Base-by-base conservation (phyloP, 179 eudicot species). In the Beta lomatogona region DNA sequence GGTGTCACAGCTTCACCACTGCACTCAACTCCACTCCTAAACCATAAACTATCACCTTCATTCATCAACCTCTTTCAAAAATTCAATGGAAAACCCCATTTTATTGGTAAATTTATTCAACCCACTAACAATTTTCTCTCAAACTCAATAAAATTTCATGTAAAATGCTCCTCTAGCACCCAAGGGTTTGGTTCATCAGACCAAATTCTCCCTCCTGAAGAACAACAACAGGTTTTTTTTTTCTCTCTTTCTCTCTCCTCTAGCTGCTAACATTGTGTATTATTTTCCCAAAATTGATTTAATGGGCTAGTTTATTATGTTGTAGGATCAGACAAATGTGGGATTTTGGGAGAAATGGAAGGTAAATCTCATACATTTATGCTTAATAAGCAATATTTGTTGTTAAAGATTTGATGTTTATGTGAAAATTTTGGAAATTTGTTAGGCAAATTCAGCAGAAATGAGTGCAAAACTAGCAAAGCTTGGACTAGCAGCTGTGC, bases 281-380 rank as follows among this genome's bases (percentile, higher is more conserved):
- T 65, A 18, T 59, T 58, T 22, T 11, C 6, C 22, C 7, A 11
- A 64, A 53, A 25, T 3, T 73, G 16, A 36, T 11, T 50, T 55
- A 61, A 18, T 8, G 50, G 74, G 45, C 31, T 76, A 25, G 28
- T 79, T 28, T 80, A 14, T 78, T 67, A 73, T 68, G 45, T 52
- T 81, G 10, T 19, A 81, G 90, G 88, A 87, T 75, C 80, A 84
- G 73, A 78, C 68, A 78, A 87, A 70, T 58, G 76, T 64, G 71
- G 86, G 88, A 46, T 78, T 90, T 65, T 90, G 89, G 91, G 68
- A 83, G 85, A 89, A 86, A 82, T 90, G 91, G 91, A 87, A 83
- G 93, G 91, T 89, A 82, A 68, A 67, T 7, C 54, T 41, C 11
- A 44, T n/a, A 50, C 21, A 19, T 11, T n/a, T n/a, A n/a, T n/a